Evolutionary conservation across 768 basidiomycete species (phyloP), one percentile per base, ranked within the genome.

Genomic region (Trametes maxima): DNA sequence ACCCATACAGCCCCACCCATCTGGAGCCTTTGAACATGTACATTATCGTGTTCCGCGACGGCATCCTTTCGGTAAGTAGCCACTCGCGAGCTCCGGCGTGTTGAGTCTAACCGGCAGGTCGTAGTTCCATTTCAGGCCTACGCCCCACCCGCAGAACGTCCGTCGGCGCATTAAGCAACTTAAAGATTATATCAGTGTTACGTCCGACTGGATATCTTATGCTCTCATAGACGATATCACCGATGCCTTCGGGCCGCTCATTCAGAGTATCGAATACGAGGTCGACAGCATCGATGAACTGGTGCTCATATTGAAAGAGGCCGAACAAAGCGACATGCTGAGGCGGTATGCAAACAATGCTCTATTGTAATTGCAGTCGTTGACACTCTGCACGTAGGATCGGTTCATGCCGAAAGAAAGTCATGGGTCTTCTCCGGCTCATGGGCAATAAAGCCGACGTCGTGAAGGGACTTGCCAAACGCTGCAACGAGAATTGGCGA

Each of bases 391-490:
- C 1, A 6, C 39, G 13, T 66, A 83, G 96, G 67, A 99, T 98
- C 69, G 97, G 97, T 36, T 97, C 94, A 0, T 98, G 97, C 72
- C 83, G 97, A 62, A 99, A 98, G 82, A 98, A 99, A 77, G 97
- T 99, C 66, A 98, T 99, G 97, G 97, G 97, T 17, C 76, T 99
- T 28, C 74, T 99, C 57, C 78, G 97, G 64, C 78, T 99, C 56
- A 98, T 99, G 96, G 97, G 97, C 24, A 98, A 97, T 76, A 99
- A 99, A 79, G 97, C 97, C 55, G 97, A 99, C 73, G 97, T 99
- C 65, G 97, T 99, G 65, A 99, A 99, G 73, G 97, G 97, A 11
- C 79, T 98, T 45, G 97, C 97, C 22, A 99, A 99, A 77, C 80
- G 96, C 65, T 98, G 96, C 74, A 97, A 98, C 71, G 96, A 98